Conservation (phyloP, 2,329 filamentous ascomycete genomes). For the Talaromyces sp. region DNA sequence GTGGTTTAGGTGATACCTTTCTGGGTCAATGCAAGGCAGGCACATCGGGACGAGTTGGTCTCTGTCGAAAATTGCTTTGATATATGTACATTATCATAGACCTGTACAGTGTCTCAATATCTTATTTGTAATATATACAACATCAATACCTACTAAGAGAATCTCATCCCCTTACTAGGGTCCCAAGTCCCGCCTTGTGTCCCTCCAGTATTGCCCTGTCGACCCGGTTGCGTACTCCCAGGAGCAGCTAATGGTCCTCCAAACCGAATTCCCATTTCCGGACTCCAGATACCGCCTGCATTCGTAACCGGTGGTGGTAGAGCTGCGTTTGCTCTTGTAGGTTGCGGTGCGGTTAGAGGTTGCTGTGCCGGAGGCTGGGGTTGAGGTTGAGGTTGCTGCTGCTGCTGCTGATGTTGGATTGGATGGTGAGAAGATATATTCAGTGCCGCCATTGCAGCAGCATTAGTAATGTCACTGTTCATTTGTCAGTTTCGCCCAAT, state of each 20-base stretch:
- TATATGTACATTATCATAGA: background rate
- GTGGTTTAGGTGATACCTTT: constrained; percentile 62
- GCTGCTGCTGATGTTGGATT: constrained; percentile 34
- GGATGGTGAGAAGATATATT: constrained; percentile 40
- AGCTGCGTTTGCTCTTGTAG: constrained; percentile 35
- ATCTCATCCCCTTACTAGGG: constrained; percentile 13
- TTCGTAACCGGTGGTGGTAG: constrained; percentile 49
- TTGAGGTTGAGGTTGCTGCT: constrained; percentile 40
- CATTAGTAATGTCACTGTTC: constrained; percentile 51
- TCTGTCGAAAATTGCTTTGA: background rate
- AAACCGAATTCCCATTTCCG: constrained; percentile 77
- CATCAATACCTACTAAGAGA: constrained; percentile 3
- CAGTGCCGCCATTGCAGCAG: constrained; percentile 52
- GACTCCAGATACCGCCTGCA: constrained; percentile 64
- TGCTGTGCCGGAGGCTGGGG: constrained; percentile 30
- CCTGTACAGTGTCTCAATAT: background rate
- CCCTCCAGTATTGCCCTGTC: background rate
- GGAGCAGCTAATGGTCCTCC: constrained; percentile 29
- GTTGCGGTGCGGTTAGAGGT: constrained; percentile 44
- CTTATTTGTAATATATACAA: background rate
- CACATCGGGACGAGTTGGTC: background rate
- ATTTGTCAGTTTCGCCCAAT: background rate
- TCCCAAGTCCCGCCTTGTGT: constrained; percentile 10
- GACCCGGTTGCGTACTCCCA: constrained; percentile 11
- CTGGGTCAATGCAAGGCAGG: too few species aligned